Evolutionary conservation across 768 basidiomycete genomes (phyloP).

Genomic region (Naganishia friedmannii): DNA sequence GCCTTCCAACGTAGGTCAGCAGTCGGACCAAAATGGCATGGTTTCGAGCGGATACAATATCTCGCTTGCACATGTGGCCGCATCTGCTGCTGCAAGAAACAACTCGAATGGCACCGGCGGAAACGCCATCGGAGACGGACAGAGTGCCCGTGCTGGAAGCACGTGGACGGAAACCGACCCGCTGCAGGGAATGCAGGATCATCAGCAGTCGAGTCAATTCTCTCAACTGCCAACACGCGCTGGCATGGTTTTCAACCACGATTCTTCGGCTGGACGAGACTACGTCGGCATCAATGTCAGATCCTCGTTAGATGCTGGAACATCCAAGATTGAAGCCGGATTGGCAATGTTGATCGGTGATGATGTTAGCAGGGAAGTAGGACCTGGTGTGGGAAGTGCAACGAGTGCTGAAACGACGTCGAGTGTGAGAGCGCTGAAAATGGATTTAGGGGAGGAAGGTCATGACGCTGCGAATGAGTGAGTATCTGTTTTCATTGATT

Average conservation of each 20-base stretch:
- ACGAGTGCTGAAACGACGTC: slow-evolving; percentile 10
- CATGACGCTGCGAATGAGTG: slow-evolving; percentile 21
- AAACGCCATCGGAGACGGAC: not conserved
- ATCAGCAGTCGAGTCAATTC: not conserved
- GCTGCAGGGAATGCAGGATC: not conserved
- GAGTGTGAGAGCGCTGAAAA: slow-evolving; percentile 9
- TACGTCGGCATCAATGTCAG: not conserved
- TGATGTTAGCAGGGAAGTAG: not conserved
- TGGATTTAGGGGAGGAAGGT: slow-evolving; percentile 21
- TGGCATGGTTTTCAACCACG: not conserved
- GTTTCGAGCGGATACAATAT: slow-evolving; percentile 21
- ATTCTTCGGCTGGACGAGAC: not conserved
- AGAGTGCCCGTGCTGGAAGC: not conserved
- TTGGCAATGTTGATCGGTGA: not conserved
- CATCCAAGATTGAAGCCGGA: not conserved
- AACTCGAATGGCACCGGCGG: not conserved
- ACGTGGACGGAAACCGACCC: not conserved
- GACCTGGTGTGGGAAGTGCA: slow-evolving; percentile 16
- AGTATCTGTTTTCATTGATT: not conserved
- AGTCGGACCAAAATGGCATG: not conserved
- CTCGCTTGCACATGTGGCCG: not conserved
- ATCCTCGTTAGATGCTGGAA: no score
- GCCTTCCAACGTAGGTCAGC: not conserved
- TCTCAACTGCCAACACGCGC: not conserved
- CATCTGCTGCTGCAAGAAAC: not conserved